phyloP scores from a whole-genome alignment of 148 eudicot genomes.

The Agrostemma githago region DNA sequence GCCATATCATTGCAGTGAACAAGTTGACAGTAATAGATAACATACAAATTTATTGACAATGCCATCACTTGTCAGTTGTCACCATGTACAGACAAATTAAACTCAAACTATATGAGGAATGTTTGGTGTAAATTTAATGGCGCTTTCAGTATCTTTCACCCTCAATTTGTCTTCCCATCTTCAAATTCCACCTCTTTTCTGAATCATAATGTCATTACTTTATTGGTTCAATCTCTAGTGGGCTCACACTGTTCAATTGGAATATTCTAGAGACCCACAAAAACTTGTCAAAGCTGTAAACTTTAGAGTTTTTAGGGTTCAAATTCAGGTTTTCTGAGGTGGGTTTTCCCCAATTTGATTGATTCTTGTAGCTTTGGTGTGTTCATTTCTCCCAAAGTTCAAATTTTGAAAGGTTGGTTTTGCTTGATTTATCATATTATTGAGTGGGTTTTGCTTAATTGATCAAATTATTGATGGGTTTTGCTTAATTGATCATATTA shows the following conservation, averaged over 20 bases:
- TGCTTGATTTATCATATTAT: background rate
- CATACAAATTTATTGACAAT: background rate
- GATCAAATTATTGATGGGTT: conserved; percentile 5
- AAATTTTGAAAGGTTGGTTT: conserved; percentile 1
- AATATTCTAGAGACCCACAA: background rate
- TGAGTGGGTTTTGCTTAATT: conserved; percentile 9
- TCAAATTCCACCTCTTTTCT: background rate
- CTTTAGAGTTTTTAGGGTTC: conserved; percentile 4
- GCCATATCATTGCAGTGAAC: background rate
- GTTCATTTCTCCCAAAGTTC: conserved; percentile 1
- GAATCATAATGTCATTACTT: conserved; percentile 8
- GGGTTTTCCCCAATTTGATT: conserved; percentile 7
- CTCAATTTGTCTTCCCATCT: conserved; percentile 8
- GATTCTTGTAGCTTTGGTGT: background rate
- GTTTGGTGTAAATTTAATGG: conserved; percentile 29
- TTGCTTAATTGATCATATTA: conserved; percentile 6
- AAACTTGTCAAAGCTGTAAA: background rate
- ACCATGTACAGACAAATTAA: conserved; percentile 24
- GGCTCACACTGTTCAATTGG: background rate
- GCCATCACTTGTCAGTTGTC: background rate
- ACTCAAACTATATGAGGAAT: conserved; percentile 11
- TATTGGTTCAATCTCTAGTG: background rate
- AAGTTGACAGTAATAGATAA: background rate
- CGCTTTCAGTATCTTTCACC: conserved; percentile 12
- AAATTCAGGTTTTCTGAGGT: conserved; percentile 4